A percentile compares a stretch with the other conserved stretches of the same genome.
Conservation (phyloP, 2,329 filamentous ascomycete genomes). For the Pseudopithomyces chartarum region DNA sequence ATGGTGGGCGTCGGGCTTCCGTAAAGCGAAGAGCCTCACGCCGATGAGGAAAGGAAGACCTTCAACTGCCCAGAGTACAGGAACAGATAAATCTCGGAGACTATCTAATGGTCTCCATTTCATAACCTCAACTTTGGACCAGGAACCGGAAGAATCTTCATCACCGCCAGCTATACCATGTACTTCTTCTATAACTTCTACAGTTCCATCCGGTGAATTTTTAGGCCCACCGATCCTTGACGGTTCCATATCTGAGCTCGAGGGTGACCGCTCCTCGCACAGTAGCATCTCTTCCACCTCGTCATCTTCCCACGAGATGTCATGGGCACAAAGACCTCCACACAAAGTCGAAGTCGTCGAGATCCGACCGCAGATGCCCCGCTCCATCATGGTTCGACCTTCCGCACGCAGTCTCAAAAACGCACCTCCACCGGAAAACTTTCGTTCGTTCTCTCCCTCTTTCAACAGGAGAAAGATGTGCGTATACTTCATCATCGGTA, state of each 20-base stretch:
- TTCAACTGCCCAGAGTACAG: constrained; percentile 22
- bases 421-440: constrained; percentile 15
- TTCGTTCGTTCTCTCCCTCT: constrained; percentile 3
- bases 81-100: constrained; percentile 15
- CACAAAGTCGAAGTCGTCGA: constrained; percentile 26
- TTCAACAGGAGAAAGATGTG: constrained; percentile 18
- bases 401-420: constrained; percentile 28
- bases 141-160: constrained; percentile 29
- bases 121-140: constrained; percentile 12
- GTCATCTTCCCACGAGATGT: constrained; percentile 32
- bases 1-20: constrained; percentile 41
- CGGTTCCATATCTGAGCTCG: constrained; percentile 34
- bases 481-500: constrained; percentile 3
- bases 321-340: constrained; percentile 28
- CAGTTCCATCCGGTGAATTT: constrained; percentile 38
- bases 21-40: constrained; percentile 36
- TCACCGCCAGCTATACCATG: constrained; percentile 39
- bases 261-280: constrained; percentile 37
- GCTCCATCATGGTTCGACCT: constrained; percentile 30
- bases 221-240: constrained; percentile 31
- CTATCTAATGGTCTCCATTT: constrained; percentile 13
- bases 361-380: constrained; percentile 29
- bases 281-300: constrained; percentile 34
- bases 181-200: constrained; percentile 33
- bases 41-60: constrained; percentile 26